These are phyloP conservation scores for Fusarium hostae DNA, from an alignment of 2,329 filamentous ascomycete genomes.

Conservation along the genomic window DNA sequence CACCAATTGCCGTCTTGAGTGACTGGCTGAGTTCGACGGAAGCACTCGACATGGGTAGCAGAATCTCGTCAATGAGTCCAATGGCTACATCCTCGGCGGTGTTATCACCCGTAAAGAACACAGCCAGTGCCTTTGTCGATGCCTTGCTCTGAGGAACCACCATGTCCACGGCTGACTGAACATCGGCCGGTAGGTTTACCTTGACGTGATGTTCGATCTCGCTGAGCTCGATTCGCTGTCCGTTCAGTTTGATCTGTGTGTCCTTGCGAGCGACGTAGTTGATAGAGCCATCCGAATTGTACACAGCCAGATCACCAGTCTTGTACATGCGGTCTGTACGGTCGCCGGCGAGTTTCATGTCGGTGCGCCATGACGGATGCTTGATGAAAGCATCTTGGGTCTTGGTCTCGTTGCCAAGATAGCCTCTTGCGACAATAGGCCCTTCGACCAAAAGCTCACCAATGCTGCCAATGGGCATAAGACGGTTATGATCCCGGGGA, in stretches of 20 bases:
- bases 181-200: slow-evolving; percentile 52
- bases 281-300: slow-evolving; percentile 55
- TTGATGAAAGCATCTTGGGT: slow-evolving; percentile 27
- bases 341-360: too few species aligned
- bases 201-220: slow-evolving; percentile 58
- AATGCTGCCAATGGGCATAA: slow-evolving; percentile 4
- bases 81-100: too few species aligned
- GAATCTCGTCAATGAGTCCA: too few species aligned
- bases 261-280: slow-evolving; percentile 65
- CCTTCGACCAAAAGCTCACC: slow-evolving; percentile 28
- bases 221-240: slow-evolving; percentile 64
- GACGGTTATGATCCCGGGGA: slow-evolving; percentile 6
- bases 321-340: too few species aligned
- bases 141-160: slow-evolving; percentile 51
- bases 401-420: slow-evolving; percentile 16
- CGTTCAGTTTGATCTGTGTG: slow-evolving; percentile 68
- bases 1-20: too few species aligned
- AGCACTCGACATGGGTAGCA: too few species aligned
- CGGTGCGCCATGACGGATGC: slow-evolving; percentile 61
- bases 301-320: slow-evolving; percentile 61
- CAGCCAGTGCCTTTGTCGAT: slow-evolving; percentile 29
- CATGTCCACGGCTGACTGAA: slow-evolving; percentile 59
- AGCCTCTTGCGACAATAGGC: slow-evolving; percentile 28
- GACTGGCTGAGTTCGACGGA: too few species aligned
- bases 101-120: too few species aligned